A percentile compares a stretch with the other conserved stretches of the same genome.
phyloP scores from a whole-genome alignment of 2,329 filamentous ascomycete genomes.

The Trichoderma afroharzianum region DNA sequence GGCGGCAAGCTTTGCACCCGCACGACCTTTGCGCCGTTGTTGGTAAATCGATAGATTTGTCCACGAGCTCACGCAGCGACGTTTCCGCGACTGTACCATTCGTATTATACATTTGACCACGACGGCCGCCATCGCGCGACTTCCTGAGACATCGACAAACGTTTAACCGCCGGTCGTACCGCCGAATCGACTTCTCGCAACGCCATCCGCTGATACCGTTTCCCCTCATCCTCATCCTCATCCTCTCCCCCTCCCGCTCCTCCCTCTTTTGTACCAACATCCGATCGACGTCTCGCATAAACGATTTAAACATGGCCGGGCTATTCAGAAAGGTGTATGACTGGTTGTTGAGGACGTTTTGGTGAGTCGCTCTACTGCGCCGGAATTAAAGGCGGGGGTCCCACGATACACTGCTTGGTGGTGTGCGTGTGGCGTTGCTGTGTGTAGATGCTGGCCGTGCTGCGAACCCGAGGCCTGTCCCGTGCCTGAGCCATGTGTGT shows the following conservation, averaged over 20 bases:
- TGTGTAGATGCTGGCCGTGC: not conserved
- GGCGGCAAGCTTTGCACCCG: constrained; percentile 10
- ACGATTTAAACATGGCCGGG: constrained; percentile 65
- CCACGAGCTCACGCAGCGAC: not conserved
- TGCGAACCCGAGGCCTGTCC: not conserved
- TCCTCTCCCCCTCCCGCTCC: not conserved
- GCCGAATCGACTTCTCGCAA: not conserved
- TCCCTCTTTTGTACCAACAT: not conserved
- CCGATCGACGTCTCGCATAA: not conserved
- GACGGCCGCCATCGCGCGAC: constrained; percentile 12
- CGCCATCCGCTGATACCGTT: not conserved
- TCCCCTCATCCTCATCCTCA: not conserved
- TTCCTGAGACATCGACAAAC: constrained; percentile 1
- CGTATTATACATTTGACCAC: not conserved
- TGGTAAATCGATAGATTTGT: constrained; percentile 2
- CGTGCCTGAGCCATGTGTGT: constrained; percentile 13
- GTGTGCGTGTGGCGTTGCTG: not conserved
- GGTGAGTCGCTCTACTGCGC: constrained; percentile 55
- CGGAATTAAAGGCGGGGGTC: not conserved
- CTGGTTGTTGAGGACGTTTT: constrained; percentile 96
- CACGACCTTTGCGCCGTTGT: constrained; percentile 9
- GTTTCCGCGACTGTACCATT: not conserved
- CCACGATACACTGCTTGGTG: not conserved
- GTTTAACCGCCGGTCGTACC: constrained; percentile 8
- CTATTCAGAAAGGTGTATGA: constrained; percentile 95